These are phyloP conservation scores for Stagonosporopsis cucurbitacearum DNA, from an alignment of 2,329 filamentous ascomycete genomes.

Conservation along the genomic window DNA sequence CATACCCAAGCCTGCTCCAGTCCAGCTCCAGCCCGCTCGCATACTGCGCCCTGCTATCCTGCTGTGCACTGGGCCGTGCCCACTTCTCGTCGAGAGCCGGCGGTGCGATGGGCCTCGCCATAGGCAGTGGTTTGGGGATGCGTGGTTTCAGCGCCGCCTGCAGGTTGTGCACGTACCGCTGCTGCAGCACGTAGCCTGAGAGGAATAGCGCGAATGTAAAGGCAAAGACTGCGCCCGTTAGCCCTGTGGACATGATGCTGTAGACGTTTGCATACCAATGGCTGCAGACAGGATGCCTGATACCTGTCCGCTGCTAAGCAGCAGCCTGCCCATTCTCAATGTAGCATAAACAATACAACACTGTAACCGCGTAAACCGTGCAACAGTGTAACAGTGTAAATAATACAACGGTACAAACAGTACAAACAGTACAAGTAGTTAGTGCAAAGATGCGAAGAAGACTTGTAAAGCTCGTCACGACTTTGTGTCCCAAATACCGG, in stretches of 20 bases:
- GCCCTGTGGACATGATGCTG: neutral
- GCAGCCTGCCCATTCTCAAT: conserved; percentile 52
- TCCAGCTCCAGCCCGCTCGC: conserved; percentile 48
- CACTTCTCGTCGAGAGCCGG: conserved; percentile 47
- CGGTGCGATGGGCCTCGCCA: conserved; percentile 40
- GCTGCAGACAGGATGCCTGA: conserved; percentile 69
- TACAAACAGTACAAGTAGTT: too few relatives aligned
- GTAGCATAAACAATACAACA: too few relatives aligned
- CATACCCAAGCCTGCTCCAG: conserved; percentile 56
- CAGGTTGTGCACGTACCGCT: conserved; percentile 80
- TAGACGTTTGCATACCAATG: conserved; percentile 60
- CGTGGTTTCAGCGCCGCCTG: conserved; percentile 72
- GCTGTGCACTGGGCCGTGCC: conserved; percentile 42
- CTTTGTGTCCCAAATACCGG: too few relatives aligned
- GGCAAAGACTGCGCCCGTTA: conserved; percentile 61
- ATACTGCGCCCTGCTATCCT: conserved; percentile 42
- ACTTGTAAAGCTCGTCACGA: too few relatives aligned
- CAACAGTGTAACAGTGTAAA: too few relatives aligned
- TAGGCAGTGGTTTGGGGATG: conserved; percentile 51
- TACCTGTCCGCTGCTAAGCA: conserved; percentile 74
- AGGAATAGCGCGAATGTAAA: conserved; percentile 86
- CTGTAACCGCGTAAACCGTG: too few relatives aligned
- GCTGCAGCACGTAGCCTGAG: conserved; percentile 85
- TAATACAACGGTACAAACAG: too few relatives aligned
- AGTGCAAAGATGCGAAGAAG: too few relatives aligned